Evolutionary conservation across 768 basidiomycete genomes (phyloP), one percentile per base, ranked within the genome.

Genomic region (Cantharellus anzutake): DNA sequence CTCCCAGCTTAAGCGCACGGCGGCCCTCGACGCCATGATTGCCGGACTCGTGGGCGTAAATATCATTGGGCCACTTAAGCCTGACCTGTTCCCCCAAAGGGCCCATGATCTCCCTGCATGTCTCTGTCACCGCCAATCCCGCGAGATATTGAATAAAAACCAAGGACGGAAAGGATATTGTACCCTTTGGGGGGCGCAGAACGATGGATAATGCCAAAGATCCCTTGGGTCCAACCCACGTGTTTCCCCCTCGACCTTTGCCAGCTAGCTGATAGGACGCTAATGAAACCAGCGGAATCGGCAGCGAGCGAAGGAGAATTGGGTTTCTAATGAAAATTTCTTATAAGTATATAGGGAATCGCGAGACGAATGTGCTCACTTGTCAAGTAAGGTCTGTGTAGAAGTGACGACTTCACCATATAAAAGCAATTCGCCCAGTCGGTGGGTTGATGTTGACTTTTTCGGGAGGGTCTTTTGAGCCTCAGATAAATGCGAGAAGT

Each of bases 1-100:
- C 94, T 0, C 94, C 94, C 41, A 97, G 72, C 70, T 99, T 98
- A 70, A 78, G 82, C 60, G 70, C 70, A 64, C 80, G 78, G 20
- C 71, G 72, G 3, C 72, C 73, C 5, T 11, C 7, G 7, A 37
- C 35, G 7, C 52, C 52, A 7, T 55, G 11, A 37, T 14, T 37
- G 35, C 7, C 35, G 7, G 11, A 7, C 38, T 5, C 11, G 7
- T 37, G 7, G 2, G 82, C 85, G 66, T 97, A 97, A 3, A 99
- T 73, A 65, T 98, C 96, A 66, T 98, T 98, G 20, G 94, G 96
- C 96, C 96, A 98, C 69, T 97, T 98, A 35, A 98, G 72, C 44
- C 82, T 75, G 5, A 96, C 78, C 11, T 74, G 74, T 2, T 79
- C 71, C 7, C 79, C 82, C 35, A 14, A 11, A 11, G 52, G 14